Evolutionary conservation across 2,329 filamentous ascomycete genomes (phyloP).

Genomic region (Talaromyces sp.): DNA sequence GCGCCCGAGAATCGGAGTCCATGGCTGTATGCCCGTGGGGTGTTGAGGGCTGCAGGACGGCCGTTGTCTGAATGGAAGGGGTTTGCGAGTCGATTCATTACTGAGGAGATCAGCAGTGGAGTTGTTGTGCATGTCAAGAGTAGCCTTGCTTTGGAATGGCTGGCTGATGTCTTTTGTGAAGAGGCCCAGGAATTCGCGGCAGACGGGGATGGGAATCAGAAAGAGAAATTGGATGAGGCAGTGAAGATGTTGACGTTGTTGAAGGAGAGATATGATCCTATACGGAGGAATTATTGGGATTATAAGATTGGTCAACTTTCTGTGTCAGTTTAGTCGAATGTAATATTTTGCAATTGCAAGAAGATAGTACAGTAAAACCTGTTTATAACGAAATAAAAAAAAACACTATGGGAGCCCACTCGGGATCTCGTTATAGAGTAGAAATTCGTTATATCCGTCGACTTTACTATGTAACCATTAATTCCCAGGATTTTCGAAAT

Average conservation of each 20-base stretch:
- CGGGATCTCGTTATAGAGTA: too few relatives aligned
- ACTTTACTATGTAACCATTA: too few relatives aligned
- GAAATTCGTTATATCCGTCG: too few relatives aligned
- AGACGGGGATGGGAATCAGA: conserved; percentile 17
- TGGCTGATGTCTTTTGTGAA: conserved; percentile 43
- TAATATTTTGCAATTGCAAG: too few relatives aligned
- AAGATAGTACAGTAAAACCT: too few relatives aligned
- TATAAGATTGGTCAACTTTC: conserved; percentile 53
- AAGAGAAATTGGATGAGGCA: conserved; percentile 45
- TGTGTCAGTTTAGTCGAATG: neutral
- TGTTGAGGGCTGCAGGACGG: conserved; percentile 61
- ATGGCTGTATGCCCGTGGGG: conserved; percentile 86
- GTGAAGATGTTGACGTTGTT: conserved; percentile 66
- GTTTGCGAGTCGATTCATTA: conserved; percentile 52
- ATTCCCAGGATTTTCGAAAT: too few relatives aligned
- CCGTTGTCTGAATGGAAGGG: conserved; percentile 46
- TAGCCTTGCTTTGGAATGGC: conserved; percentile 53
- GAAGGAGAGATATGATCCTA: conserved; percentile 81
- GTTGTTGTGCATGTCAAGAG: conserved; percentile 48
- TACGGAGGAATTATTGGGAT: conserved; percentile 89
- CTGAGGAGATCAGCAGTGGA: conserved; percentile 40
- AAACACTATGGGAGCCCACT: too few relatives aligned
- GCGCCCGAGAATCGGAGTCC: conserved; percentile 91
- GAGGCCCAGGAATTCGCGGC: conserved; percentile 39
- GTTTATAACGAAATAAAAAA: too few relatives aligned